These are phyloP conservation scores for Blastobotrys capitulatus DNA, from an alignment of 1,139 yeast genomes.

Conservation along the genomic window DNA sequence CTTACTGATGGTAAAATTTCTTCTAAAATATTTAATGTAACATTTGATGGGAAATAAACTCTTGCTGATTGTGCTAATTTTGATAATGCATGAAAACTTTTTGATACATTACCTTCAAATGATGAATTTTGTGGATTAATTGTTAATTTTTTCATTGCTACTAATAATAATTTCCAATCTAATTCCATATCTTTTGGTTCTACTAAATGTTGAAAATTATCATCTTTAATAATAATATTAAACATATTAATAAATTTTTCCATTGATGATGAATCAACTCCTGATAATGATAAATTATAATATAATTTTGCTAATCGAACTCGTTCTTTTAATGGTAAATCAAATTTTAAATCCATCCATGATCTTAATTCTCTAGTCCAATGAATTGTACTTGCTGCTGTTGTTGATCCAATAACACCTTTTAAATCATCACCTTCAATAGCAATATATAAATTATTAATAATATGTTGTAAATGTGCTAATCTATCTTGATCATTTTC, in stretches of 20 bases:
- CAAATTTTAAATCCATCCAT: constrained; percentile 76
- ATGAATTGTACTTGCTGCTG: constrained; percentile 70
- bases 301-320: constrained; percentile 63
- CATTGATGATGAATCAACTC: constrained; percentile 66
- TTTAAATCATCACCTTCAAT: constrained; percentile 69
- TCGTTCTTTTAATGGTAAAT: constrained; percentile 65
- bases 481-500: constrained; percentile 70
- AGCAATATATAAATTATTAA: constrained; percentile 74
- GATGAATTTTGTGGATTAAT: constrained; percentile 21
- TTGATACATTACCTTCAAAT: constrained; percentile 24
- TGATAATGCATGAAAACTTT: constrained; percentile 42
- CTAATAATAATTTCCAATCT: constrained; percentile 26
- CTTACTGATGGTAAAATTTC: constrained; percentile 42
- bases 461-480: constrained; percentile 69
- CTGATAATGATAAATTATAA: constrained; percentile 64
- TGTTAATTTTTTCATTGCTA: constrained; percentile 22
- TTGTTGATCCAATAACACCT: constrained; percentile 65
- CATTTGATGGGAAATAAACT: constrained; percentile 37
- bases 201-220: constrained; percentile 21
- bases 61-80: constrained; percentile 47
- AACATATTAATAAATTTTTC: constrained; percentile 63
- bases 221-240: constrained; percentile 41
- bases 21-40: constrained; percentile 36
- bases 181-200: constrained; percentile 21
- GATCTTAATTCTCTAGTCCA: constrained; percentile 87